A percentile compares a stretch with the other conserved stretches of the same genome.
These are phyloP conservation scores for Penicillium sp. DNA, from an alignment of 2,329 filamentous ascomycete species.

Conservation along the genomic window DNA sequence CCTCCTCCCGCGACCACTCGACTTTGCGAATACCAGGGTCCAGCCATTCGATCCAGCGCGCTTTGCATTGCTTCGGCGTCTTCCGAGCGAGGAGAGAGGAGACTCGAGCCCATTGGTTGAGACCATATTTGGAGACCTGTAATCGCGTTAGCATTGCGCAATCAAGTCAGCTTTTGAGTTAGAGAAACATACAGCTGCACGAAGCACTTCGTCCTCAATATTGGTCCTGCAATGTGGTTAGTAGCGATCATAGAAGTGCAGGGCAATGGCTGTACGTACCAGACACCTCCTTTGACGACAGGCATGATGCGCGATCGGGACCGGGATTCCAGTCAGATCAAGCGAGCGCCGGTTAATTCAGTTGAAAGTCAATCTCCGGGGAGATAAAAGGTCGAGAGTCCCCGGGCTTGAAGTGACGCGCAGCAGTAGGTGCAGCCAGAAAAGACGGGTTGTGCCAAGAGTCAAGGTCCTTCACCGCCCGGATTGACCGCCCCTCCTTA, in stretches of 20 bases:
- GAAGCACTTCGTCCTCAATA: conserved; percentile 91
- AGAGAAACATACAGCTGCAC: conserved; percentile 65
- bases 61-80: conserved; percentile 98
- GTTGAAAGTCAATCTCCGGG: conserved; percentile 5
- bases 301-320: conserved; percentile 51
- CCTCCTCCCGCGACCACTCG: conserved; percentile 98
- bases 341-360: neutral
- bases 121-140: conserved; percentile 80
- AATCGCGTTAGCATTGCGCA: conserved; percentile 12
- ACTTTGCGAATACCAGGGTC: conserved; percentile 98
- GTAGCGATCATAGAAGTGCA: conserved; percentile 5
- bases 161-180: neutral
- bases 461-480: conserved; percentile 26
- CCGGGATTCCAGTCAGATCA: neutral
- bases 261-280: conserved; percentile 36
- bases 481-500: conserved; percentile 29
- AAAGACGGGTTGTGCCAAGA: conserved; percentile 27
- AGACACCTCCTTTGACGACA: conserved; percentile 67
- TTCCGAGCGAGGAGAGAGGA: conserved; percentile 96
- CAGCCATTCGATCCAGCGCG: conserved; percentile 96
- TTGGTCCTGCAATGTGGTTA: conserved; percentile 53
- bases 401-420: conserved; percentile 25
- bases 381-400: conserved; percentile 13
- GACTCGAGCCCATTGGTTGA: conserved; percentile 98
- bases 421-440: conserved; percentile 21